Evolutionary conservation across 1,139 yeast species (phyloP), one percentile per base, ranked within the genome.

Genomic region (Scheffersomyces cryptocercus): DNA sequence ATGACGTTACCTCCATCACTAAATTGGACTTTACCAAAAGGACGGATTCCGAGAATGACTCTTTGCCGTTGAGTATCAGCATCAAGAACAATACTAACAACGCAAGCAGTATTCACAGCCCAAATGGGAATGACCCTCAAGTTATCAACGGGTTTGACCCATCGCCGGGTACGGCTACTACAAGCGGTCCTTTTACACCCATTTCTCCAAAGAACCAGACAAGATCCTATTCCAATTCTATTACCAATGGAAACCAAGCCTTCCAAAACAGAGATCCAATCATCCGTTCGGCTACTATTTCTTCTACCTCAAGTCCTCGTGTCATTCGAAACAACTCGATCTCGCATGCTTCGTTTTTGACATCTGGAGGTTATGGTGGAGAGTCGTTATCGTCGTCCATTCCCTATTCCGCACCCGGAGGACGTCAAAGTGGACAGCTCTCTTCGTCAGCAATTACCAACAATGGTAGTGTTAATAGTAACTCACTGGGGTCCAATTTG

Each of bases 361-460:
- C 67, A 43, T 52, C 56, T 13, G 65, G 64, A 7, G 70, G 70
- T 32, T 64, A 65, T 43, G 65, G 66, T n/a, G 60, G 62, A 32
- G 78, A 74, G 46, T 75, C 84, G 42, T 68, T 84, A 50, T 79
- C 88, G 10, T 70, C 81, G 15, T 75, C 81, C 39, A 85, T 85
- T 41, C 93, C 93, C 0, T 85, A 84, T 60, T 74, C 85, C 6
- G 90, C 84, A 2, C 93, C 93, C 1, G 85, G 85, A 10, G 82
- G 83, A 3, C 67, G 77, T 40, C 49, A 15, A 12, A 31, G 20
- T 31, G 35, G 35, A 8, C 24, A 9, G 11, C 35, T 31, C 10
- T 31, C 35, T 6, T 14, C 20, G 1, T 15, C 24, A 5, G 13
- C 31, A 29, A 12, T 29, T 14, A 20, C 26, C 8, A 31, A 31